phyloP scores from a whole-genome alignment of 2,329 filamentous ascomycete genomes.

The Talaromyces piceae region DNA sequence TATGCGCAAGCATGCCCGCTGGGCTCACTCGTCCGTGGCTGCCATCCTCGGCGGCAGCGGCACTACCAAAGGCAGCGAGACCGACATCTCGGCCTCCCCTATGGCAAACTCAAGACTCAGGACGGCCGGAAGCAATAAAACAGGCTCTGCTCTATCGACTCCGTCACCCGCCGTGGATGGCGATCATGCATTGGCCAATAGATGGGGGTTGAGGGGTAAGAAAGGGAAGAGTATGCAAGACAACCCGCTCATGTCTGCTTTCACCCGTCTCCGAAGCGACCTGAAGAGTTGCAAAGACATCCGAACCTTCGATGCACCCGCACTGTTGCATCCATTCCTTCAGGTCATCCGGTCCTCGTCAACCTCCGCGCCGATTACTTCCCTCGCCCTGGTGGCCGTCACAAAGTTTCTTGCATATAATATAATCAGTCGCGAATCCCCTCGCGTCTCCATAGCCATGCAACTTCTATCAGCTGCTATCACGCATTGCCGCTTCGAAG shows the following conservation, averaged over 20 bases:
- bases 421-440: slow-evolving; percentile 74
- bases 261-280: slow-evolving; percentile 81
- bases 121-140: slow-evolving; percentile 11
- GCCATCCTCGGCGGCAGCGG: slow-evolving; percentile 76
- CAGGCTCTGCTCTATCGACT: slow-evolving; percentile 7
- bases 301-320: slow-evolving; percentile 76
- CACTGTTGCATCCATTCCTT: slow-evolving; percentile 84
- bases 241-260: slow-evolving; percentile 91
- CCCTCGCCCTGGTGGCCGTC: slow-evolving; percentile 83
- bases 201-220: slow-evolving; percentile 91
- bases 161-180: slow-evolving; percentile 27
- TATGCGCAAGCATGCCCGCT: slow-evolving; percentile 95
- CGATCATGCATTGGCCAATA: slow-evolving; percentile 56
- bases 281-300: slow-evolving; percentile 88
- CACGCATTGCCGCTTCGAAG: slow-evolving; percentile 95
- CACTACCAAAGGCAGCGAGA: slow-evolving; percentile 40
- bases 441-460: slow-evolving; percentile 86
- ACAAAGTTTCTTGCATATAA: slow-evolving; percentile 96
- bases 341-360: slow-evolving; percentile 95
- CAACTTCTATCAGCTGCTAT: slow-evolving; percentile 90
- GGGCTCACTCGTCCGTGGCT: slow-evolving; percentile 91
- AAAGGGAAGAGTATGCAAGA: slow-evolving; percentile 97
- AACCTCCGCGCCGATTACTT: slow-evolving; percentile 92
- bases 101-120: slow-evolving; percentile 25
- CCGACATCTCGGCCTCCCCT: slow-evolving; percentile 34